Percentiles rank a stretch among this genome's conserved stretches.
Evolutionary conservation across 768 basidiomycete species (phyloP).

Genomic region (Trametes punicea): DNA sequence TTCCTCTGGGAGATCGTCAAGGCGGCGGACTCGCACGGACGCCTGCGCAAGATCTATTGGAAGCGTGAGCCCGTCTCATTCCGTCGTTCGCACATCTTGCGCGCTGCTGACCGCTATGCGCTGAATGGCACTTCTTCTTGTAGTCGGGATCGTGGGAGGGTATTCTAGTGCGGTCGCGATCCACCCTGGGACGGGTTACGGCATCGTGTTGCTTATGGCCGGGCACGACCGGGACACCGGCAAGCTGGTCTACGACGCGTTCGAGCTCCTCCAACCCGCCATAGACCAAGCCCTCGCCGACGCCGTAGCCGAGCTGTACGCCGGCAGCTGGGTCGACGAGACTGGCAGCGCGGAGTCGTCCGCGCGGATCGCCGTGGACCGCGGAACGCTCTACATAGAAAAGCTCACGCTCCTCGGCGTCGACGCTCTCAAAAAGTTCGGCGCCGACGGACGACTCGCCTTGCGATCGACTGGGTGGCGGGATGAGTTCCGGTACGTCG

Average conservation of each 20-base stretch:
- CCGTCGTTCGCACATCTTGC: not conserved
- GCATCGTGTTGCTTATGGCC: slow-evolving; percentile 29
- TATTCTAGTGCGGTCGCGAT: slow-evolving; percentile 27
- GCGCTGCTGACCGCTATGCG: not conserved
- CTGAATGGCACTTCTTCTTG: not conserved
- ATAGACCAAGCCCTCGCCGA: slow-evolving; percentile 24
- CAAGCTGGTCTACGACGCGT: slow-evolving; percentile 23
- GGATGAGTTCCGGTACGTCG: slow-evolving; percentile 32
- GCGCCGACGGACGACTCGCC: slow-evolving; percentile 15
- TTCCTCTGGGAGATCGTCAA: slow-evolving; percentile 27
- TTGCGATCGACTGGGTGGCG: slow-evolving; percentile 26
- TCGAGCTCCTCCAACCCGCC: slow-evolving; percentile 28
- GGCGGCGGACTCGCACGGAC: slow-evolving; percentile 19
- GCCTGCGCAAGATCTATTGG: slow-evolving; percentile 27
- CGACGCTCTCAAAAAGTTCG: slow-evolving; percentile 6
- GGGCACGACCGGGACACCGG: slow-evolving; percentile 25
- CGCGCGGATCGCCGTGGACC: slow-evolving; percentile 16
- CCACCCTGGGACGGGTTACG: slow-evolving; percentile 28
- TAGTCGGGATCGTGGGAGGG: slow-evolving; percentile 29
- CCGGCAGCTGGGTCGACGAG: slow-evolving; percentile 22
- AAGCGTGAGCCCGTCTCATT: slow-evolving; percentile 25
- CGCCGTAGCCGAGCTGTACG: slow-evolving; percentile 18
- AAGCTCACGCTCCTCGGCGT: slow-evolving; percentile 17
- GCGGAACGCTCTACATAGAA: slow-evolving; percentile 26
- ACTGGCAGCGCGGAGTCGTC: not conserved